Evolutionary conservation across 1,284 basidiomycete genomes (phyloP), one percentile per base, ranked within the genome.

Genomic region (Marasmius sp.): DNA sequence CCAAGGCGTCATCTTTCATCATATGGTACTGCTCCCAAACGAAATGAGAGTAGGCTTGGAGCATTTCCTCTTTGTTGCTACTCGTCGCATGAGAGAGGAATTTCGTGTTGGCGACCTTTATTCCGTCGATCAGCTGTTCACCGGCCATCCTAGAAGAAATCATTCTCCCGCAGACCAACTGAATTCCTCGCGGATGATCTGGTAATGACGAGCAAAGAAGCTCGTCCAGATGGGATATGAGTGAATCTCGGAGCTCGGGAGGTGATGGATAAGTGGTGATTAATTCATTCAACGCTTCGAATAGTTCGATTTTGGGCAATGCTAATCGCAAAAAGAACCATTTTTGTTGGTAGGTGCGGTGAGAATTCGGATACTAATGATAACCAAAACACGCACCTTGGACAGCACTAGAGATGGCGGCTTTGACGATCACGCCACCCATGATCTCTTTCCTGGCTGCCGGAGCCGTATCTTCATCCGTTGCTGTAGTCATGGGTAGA

Each of bases 341-440:
- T 58, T 59, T 12, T 33, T 33, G 58, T 52, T 11, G 39, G 33
- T 38, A 37, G 36, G 39, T 52, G 60, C 27, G 5, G 27, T 27
- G 27, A 27, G 27, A 27, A 27, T 27, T 27, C 5, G 27, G 27
- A 5, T 27, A 54, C 14, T 22, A 16, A 57, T 52, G 58, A 48
- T n/a, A 41, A 63, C 45, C 51, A 41, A 33, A 53, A 52, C 14
- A 63, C 79, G 47, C 67, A 91, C 90, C 88, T 85, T 85, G 80
- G 11, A 78, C 81, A 45, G 89, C 91, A 66, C 79, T 86, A 8
- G 76, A 75, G 57, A 92, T 85, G 27, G 88, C 89, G 48, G 86
- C 82, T 69, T 83, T 85, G 54, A 91, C 87, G 64, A 93, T 90
- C 7, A 81, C 88, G 38, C 91, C 91, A 49, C 85, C 76, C 79